phyloP scores from a whole-genome alignment of 345 rosid species.

The Eutrema japonicum region DNA sequence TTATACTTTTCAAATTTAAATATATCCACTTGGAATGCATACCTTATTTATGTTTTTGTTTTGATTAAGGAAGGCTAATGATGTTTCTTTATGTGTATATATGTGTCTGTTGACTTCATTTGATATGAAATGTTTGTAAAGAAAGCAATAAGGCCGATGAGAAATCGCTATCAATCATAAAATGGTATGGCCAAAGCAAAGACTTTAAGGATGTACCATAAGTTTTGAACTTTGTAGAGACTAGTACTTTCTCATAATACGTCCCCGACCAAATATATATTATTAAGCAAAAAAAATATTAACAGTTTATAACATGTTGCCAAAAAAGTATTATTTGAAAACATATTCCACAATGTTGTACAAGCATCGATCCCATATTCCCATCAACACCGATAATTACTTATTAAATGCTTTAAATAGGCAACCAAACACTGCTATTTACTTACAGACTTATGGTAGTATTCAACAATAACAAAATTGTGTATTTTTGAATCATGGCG shows the following conservation, averaged over 20 bases:
- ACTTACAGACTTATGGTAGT: not conserved
- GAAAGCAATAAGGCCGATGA: conserved; percentile 40
- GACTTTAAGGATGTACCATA: conserved; percentile 40
- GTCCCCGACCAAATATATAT: conserved; percentile 8
- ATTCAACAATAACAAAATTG: not conserved
- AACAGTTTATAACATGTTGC: conserved; percentile 10
- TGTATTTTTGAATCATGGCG: not conserved
- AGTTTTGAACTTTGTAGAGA: conserved; percentile 35
- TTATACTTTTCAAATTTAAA: not conserved
- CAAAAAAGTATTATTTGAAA: conserved; percentile 17
- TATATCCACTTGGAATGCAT: conserved; percentile 19
- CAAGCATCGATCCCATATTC: conserved; percentile 13
- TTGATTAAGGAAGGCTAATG: conserved; percentile 31
- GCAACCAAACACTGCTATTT: not conserved
- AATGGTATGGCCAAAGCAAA: conserved; percentile 44
- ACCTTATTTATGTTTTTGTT: conserved; percentile 13
- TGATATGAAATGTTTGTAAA: conserved; percentile 39
- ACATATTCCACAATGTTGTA: conserved; percentile 25
- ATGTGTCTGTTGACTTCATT: conserved; percentile 34
- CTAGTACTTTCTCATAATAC: conserved; percentile 39
- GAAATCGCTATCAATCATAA: conserved; percentile 39
- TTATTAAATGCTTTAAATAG: not conserved
- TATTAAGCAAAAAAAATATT: conserved; percentile 25
- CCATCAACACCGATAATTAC: not conserved
- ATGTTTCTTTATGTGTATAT: conserved; percentile 9